These are phyloP conservation scores for Hortiboletus flavorubellus DNA, from an alignment of 768 basidiomycete species.

Conservation along the genomic window DNA sequence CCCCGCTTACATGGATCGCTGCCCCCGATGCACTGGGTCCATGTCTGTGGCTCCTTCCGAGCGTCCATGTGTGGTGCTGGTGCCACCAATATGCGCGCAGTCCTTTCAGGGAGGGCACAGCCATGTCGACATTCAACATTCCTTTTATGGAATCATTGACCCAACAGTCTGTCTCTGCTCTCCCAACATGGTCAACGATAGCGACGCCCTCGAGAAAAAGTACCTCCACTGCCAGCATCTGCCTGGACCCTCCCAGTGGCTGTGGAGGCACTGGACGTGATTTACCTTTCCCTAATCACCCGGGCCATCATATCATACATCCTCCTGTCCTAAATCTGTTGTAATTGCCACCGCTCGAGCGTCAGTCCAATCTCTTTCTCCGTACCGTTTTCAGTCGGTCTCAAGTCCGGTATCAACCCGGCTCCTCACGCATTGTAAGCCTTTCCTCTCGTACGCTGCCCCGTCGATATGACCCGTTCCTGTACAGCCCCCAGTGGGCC, in stretches of 20 bases:
- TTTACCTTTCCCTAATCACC: slow-evolving; percentile 23
- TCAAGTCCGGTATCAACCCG: slow-evolving; percentile 13
- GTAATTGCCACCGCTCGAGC: slow-evolving; percentile 1
- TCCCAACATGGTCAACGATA: slow-evolving; percentile 6
- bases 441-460: neutral
- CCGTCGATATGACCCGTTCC: neutral
- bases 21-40: slow-evolving; percentile 1
- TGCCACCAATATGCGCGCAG: slow-evolving; percentile 8
- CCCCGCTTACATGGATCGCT: slow-evolving; percentile 20
- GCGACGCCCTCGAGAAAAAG: neutral
- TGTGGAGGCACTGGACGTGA: slow-evolving; percentile 17
- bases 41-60: slow-evolving; percentile 17
- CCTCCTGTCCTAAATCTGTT: neutral
- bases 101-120: neutral
- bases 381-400: slow-evolving; percentile 1
- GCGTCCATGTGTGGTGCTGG: neutral
- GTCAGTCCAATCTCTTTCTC: neutral
- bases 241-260: slow-evolving; percentile 15
- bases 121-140: slow-evolving; percentile 24
- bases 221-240: neutral
- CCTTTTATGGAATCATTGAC: slow-evolving; percentile 23
- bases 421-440: slow-evolving; percentile 2
- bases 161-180: slow-evolving; percentile 17
- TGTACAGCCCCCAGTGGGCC: slow-evolving; percentile 5
- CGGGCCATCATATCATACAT: neutral